Percentiles rank a stretch among this genome's conserved stretches.
Evolutionary conservation across 805 yeast species (phyloP).

Genomic region (Blastobotrys muscicola): DNA sequence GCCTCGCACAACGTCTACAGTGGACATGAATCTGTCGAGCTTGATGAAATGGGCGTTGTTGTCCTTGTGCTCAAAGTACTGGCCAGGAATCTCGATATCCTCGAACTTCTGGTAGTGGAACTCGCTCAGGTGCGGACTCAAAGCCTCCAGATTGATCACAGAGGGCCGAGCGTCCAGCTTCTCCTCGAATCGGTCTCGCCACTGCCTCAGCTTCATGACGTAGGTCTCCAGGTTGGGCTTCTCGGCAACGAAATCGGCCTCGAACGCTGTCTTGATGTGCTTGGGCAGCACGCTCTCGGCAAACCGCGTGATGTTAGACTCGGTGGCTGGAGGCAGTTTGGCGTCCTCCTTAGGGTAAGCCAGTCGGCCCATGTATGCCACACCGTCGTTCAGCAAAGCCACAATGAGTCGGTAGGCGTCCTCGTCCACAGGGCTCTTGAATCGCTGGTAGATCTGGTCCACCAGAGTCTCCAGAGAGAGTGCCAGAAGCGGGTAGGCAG

Average conservation of each 20-base stretch:
- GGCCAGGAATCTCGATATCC: conserved; percentile 96
- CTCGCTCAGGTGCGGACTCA: conserved; percentile 91
- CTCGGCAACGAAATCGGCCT: conserved; percentile 76
- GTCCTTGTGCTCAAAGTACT: conserved; percentile 80
- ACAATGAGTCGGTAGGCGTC: conserved; percentile 91
- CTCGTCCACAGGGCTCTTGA: conserved; percentile 89
- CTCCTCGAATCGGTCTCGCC: conserved; percentile 91
- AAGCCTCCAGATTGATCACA: conserved; percentile 71
- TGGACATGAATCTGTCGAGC: conserved; percentile 86
- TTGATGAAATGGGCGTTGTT: conserved; percentile 84
- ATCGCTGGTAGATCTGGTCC: conserved; percentile 88
- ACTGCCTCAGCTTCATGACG: conserved; percentile 68
- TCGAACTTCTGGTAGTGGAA: conserved; percentile 98
- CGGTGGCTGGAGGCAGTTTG: conserved; percentile 82
- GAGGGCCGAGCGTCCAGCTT: conserved; percentile 79
- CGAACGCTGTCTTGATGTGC: conserved; percentile 81
- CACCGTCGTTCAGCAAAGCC: conserved; percentile 87
- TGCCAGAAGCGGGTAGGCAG: conserved; percentile 91
- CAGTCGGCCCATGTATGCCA: conserved; percentile 77
- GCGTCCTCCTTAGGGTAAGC: conserved; percentile 85
- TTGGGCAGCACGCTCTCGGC: conserved; percentile 90
- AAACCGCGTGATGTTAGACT: conserved; percentile 74
- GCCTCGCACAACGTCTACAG: conserved; percentile 80
- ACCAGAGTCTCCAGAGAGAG: conserved; percentile 88
- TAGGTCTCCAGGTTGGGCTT: conserved; percentile 87